A percentile compares a stretch with the other conserved stretches of the same genome.
Conservation (phyloP, 179 eudicot genomes). For the Silene noctiflora region DNA sequence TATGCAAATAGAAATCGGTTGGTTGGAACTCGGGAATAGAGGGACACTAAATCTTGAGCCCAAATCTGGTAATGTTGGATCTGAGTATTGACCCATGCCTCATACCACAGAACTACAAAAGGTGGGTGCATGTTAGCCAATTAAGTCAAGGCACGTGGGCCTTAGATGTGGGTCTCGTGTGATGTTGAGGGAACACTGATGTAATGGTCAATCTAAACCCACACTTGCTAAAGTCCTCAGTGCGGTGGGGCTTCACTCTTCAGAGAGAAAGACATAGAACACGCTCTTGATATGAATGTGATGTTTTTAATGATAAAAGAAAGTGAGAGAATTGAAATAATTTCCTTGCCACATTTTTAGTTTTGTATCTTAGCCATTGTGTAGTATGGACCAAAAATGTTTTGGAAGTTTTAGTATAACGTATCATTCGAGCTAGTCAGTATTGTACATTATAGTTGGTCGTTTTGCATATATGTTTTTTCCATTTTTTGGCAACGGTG, state of each 20-base stretch:
- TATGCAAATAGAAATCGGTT: no score
- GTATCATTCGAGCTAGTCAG: constrained; percentile 1
- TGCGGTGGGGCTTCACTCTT: constrained; percentile 13
- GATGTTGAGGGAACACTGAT: constrained; percentile 15
- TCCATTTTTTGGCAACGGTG: background rate
- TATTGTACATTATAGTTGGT: constrained; percentile 2
- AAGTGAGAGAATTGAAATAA: background rate
- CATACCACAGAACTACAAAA: background rate
- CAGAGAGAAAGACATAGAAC: background rate
- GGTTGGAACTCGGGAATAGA: background rate
- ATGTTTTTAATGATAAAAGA: constrained; percentile 1
- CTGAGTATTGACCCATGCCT: constrained; percentile 26
- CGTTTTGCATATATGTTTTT: background rate
- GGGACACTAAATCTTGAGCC: constrained; percentile 14
- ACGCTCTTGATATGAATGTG: constrained; percentile 22
- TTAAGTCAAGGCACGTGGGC: constrained; percentile 21
- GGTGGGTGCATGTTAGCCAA: constrained; percentile 21
- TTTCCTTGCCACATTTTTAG: constrained; percentile 9
- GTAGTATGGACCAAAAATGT: constrained; percentile 6
- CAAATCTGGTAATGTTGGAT: constrained; percentile 26
- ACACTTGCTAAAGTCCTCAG: constrained; percentile 24
- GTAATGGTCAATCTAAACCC: constrained; percentile 32
- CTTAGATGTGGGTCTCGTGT: constrained; percentile 7
- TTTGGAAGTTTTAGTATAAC: constrained; percentile 2
- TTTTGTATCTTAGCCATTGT: constrained; percentile 6